Conservation (phyloP, 208 protist species). For the Spongospora subterranea region DNA sequence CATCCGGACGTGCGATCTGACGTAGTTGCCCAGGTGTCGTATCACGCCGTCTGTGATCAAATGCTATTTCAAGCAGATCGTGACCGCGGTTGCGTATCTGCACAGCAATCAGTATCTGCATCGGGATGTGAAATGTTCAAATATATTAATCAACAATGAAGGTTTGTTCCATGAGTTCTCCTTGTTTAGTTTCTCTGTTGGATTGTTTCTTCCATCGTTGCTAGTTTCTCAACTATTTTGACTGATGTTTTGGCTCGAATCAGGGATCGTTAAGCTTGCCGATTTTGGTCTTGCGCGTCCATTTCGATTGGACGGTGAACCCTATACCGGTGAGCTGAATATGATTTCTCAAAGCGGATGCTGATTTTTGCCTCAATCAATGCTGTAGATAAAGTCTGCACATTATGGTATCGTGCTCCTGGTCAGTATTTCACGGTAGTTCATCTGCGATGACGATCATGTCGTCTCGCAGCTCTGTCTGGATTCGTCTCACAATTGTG, state of each 20-base stretch:
- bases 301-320: background rate
- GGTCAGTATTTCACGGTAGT: background rate
- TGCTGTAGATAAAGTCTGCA: constrained; percentile 35
- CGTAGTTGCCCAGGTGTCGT: background rate
- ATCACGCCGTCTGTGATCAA: constrained; percentile 34
- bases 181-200: background rate
- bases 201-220: background rate
- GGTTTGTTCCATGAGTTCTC: background rate
- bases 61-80: constrained; percentile 57
- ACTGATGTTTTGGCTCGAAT: no score
- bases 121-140: constrained; percentile 37
- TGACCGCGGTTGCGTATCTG: constrained; percentile 1
- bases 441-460: no score
- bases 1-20: no score
- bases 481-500: background rate
- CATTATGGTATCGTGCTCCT: constrained; percentile 47
- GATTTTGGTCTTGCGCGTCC: constrained; percentile 36
- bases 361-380: no score
- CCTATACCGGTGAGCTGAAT: constrained; percentile 3
- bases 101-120: background rate
- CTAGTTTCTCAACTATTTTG: no score
- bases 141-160: constrained; percentile 53
- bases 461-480: background rate
- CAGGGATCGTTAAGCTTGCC: constrained; percentile 29
- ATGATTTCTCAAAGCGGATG: background rate